phyloP scores from a whole-genome alignment of 257 asterid genomes.

The Rubia yunnanensis region DNA sequence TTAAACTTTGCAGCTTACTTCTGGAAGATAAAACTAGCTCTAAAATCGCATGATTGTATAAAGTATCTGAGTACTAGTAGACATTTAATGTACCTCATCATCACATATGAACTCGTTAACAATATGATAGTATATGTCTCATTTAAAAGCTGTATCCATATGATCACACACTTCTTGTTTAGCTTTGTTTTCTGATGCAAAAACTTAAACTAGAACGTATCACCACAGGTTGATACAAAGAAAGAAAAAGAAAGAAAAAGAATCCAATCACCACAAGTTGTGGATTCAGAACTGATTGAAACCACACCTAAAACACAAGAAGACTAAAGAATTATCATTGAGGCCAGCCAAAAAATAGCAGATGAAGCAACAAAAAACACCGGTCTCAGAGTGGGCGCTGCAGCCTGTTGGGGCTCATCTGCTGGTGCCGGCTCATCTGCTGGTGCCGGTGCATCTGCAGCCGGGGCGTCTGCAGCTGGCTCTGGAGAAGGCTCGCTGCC shows the following conservation, averaged over 20 bases:
- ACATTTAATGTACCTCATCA: too few relatives aligned
- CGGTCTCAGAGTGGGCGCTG: background rate
- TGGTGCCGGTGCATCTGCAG: constrained; percentile 15
- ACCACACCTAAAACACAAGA: too few relatives aligned
- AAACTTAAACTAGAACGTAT: constrained; percentile 11
- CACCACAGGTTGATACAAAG: background rate
- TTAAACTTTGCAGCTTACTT: background rate
- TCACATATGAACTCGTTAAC: background rate
- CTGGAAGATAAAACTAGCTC: background rate
- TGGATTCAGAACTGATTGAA: background rate
- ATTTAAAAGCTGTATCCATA: background rate
- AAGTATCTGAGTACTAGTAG: background rate
- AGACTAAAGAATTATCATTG: background rate
- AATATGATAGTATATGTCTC: background rate
- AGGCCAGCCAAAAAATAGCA: constrained; percentile 6
- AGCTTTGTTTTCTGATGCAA: background rate
- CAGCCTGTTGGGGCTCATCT: background rate
- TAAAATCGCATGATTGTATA: background rate
- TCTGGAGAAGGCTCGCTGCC: constrained; percentile 13
- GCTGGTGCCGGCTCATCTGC: background rate
- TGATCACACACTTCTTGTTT: background rate
- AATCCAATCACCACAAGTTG: background rate
- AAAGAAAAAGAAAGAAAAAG: background rate
- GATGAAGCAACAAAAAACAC: background rate
- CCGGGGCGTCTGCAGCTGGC: constrained; percentile 19